Conservation (phyloP, 257 asterid species). For the Misopates orontium region DNA sequence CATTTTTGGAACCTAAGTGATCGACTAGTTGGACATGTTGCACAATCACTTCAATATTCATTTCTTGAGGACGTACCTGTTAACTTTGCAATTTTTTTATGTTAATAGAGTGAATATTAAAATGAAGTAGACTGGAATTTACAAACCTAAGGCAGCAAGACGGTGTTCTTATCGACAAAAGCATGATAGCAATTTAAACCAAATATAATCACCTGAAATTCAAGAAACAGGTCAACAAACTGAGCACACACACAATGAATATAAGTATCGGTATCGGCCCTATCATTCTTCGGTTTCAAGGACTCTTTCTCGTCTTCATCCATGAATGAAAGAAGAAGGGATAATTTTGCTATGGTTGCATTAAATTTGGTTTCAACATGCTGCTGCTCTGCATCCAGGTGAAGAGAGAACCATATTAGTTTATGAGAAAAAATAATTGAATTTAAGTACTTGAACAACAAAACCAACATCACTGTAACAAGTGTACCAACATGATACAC, state of each 20-base stretch:
- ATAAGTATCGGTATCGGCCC: conserved; percentile 34
- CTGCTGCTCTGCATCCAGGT: conserved; percentile 74
- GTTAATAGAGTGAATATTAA: conserved; percentile 32
- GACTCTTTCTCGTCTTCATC: conserved; percentile 65
- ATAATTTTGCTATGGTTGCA: conserved; percentile 58
- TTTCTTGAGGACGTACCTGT: conserved; percentile 72
- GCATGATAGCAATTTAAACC: conserved; percentile 5
- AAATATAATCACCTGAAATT: conserved; percentile 58
- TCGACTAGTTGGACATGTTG: conserved; percentile 71
- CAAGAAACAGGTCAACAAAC: conserved; percentile 47
- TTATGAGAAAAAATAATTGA: conserved; percentile 21
- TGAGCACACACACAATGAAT: conserved; percentile 60
- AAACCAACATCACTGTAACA: neutral
- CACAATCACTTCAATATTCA: conserved; percentile 62
- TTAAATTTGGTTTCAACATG: conserved; percentile 82
- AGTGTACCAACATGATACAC: no score
- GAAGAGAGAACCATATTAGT: conserved; percentile 32
- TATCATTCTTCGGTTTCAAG: conserved; percentile 36
- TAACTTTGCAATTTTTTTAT: conserved; percentile 39
- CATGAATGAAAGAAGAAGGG: conserved; percentile 64
- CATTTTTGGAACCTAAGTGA: conserved; percentile 49
- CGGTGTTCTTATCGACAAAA: conserved; percentile 17
- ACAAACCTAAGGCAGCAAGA: conserved; percentile 26
- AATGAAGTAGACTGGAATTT: conserved; percentile 14
- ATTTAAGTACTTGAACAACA: conserved; percentile 17